Conservation (phyloP, 2,329 filamentous ascomycete genomes). For the Tolypocladium ovalisporum region DNA sequence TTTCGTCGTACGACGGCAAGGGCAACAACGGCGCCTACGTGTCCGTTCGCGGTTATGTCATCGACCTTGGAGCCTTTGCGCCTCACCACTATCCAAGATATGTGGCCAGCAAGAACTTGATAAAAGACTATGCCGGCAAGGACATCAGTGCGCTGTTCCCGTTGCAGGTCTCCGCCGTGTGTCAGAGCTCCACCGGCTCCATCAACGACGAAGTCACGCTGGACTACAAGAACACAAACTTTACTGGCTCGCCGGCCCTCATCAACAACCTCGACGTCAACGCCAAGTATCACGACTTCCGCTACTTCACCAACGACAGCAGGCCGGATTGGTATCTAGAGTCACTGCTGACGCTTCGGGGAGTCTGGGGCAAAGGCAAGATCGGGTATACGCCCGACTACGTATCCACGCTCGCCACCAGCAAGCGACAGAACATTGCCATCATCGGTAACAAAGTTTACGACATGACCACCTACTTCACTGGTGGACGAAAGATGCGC, state of each 20-base stretch:
- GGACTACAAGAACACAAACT: conserved; percentile 71
- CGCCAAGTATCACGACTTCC: conserved; percentile 83
- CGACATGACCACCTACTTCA: conserved; percentile 75
- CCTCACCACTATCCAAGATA: conserved; percentile 61
- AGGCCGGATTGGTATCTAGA: conserved; percentile 89
- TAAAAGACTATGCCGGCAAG: conserved; percentile 66
- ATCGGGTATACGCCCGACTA: conserved; percentile 76
- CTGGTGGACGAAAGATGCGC: conserved; percentile 58
- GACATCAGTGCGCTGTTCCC: conserved; percentile 90
- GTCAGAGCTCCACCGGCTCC: conserved; percentile 59
- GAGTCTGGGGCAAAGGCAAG: conserved; percentile 75
- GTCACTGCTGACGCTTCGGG: conserved; percentile 67
- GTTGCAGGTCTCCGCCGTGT: conserved; percentile 86
- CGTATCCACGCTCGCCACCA: conserved; percentile 53
- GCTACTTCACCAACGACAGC: conserved; percentile 68
- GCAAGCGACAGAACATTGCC: conserved; percentile 55
- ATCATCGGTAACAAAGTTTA: conserved; percentile 75
- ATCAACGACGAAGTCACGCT: conserved; percentile 66
- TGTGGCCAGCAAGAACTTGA: conserved; percentile 47
- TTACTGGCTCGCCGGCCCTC: conserved; percentile 53
- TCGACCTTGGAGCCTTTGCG: conserved; percentile 66
- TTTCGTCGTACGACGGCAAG: conserved; percentile 65
- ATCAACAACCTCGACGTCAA: conserved; percentile 62
- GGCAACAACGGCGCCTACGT: conserved; percentile 53
- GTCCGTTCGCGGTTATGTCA: conserved; percentile 80